Percentiles rank a stretch among this genome's conserved stretches.
Evolutionary conservation across 78 protist species (phyloP).

Genomic region (Fonticula alba): DNA sequence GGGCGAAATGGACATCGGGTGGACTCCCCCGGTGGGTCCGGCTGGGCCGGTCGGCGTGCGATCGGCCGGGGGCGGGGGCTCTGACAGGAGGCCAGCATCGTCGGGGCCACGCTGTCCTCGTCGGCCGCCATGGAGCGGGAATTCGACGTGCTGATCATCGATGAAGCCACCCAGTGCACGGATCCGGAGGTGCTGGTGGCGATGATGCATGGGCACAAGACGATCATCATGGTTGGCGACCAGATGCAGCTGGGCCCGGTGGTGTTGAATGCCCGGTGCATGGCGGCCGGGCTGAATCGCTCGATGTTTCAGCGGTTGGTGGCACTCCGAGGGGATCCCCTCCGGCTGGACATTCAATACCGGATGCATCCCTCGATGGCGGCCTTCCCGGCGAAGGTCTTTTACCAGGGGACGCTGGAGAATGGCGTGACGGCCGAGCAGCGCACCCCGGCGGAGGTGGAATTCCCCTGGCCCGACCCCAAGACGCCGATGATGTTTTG

Average conservation of each 20-base stretch:
- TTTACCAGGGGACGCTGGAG: slow-evolving; percentile 97
- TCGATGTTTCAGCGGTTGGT: slow-evolving; percentile 95
- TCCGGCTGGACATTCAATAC: slow-evolving; percentile 94
- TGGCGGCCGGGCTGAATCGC: slow-evolving; percentile 80
- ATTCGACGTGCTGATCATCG: slow-evolving; percentile 81
- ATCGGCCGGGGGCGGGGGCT: slow-evolving; percentile 60
- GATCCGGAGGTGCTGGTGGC: slow-evolving; percentile 98
- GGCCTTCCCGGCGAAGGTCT: slow-evolving; percentile 85
- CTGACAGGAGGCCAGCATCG: slow-evolving; percentile 90
- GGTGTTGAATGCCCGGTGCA: slow-evolving; percentile 86
- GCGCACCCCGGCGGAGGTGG: neutral
- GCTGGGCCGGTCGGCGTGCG: too few species aligned
- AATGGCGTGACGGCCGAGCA: slow-evolving; percentile 69
- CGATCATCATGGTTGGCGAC: slow-evolving; percentile 53
- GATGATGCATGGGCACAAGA: too few species aligned
- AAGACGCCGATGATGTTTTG: slow-evolving; percentile 87
- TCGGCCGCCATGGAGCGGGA: slow-evolving; percentile 15
- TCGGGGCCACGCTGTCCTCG: slow-evolving; percentile 97
- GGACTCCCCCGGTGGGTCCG: too few species aligned
- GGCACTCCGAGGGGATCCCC: slow-evolving; percentile 66
- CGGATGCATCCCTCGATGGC: slow-evolving; percentile 98
- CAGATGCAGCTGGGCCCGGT: slow-evolving; percentile 97
- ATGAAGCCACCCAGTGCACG: slow-evolving; percentile 95
- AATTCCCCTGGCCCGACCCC: slow-evolving; percentile 84
- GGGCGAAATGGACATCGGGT: slow-evolving; percentile 20